Conservation (phyloP, 306 rosid species). For the Prunus persica region DNA sequence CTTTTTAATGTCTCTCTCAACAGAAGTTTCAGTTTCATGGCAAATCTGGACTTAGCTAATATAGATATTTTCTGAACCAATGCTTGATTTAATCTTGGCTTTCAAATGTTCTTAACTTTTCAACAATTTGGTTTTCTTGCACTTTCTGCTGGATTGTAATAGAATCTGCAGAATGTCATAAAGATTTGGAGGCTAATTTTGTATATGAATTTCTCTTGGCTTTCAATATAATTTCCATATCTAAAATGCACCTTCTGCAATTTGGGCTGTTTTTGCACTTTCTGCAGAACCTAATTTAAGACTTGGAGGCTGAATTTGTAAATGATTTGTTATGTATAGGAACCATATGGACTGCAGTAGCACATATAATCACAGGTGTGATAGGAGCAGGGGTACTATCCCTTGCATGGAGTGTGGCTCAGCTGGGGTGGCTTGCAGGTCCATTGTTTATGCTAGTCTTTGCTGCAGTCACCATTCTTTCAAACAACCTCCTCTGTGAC, state of each 20-base stretch:
- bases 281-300: background rate
- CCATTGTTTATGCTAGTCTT: constrained; percentile 43
- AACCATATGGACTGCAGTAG: constrained; percentile 40
- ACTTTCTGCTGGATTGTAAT: no score
- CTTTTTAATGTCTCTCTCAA: background rate
- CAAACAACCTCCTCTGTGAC: constrained; percentile 45
- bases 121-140: no score
- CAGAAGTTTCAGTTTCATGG: background rate
- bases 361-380: constrained; percentile 73
- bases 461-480: constrained; percentile 45
- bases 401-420: constrained; percentile 73
- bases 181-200: no score
- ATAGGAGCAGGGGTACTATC: constrained; percentile 86
- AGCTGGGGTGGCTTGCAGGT: constrained; percentile 76
- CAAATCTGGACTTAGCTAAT: background rate
- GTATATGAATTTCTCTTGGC: background rate
- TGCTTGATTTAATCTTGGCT: no score
- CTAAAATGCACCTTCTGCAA: background rate
- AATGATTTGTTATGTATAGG: background rate
- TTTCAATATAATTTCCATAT: background rate
- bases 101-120: no score
- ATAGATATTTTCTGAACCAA: no score
- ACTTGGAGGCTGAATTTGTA: background rate
- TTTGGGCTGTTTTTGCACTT: background rate
- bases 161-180: no score